Percentiles rank a stretch among this genome's conserved stretches.
Conservation (phyloP, 139 green algal genomes). For the Chlamydomonas sphaeroides region DNA sequence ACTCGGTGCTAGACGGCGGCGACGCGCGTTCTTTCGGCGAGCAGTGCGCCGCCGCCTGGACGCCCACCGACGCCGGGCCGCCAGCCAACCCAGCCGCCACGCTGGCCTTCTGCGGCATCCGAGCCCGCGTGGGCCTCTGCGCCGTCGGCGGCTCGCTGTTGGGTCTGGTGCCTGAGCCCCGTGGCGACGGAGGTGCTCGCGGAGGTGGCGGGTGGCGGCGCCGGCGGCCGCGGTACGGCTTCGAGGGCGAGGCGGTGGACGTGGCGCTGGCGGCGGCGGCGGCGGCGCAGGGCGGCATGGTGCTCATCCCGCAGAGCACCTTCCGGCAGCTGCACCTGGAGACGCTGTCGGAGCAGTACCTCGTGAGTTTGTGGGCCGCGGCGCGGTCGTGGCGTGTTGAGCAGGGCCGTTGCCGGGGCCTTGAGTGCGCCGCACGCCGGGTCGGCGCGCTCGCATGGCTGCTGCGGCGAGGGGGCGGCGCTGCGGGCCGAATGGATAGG, state of each 20-base stretch:
- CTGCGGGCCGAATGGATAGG: not conserved
- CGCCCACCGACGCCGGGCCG: not conserved
- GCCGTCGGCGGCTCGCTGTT: constrained; percentile 1
- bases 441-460: too few relatives aligned
- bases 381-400: too few relatives aligned
- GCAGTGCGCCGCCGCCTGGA: constrained; percentile 28
- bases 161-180: constrained; percentile 1
- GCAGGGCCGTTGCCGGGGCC: too few relatives aligned
- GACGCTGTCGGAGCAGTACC: constrained; percentile 26
- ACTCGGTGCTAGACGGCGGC: not conserved
- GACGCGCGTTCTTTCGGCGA: constrained; percentile 35
- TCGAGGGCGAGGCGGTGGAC: constrained; percentile 26
- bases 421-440: too few relatives aligned
- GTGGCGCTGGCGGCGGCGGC: constrained; percentile 4
- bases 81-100: not conserved
- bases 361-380: too few relatives aligned
- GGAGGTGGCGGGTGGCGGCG: too few relatives aligned
- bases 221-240: not conserved
- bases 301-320: constrained; percentile 38
- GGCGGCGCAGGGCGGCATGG: constrained; percentile 40
- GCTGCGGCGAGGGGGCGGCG: too few relatives aligned
- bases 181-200: too few relatives aligned
- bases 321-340: constrained; percentile 43
- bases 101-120: constrained; percentile 29
- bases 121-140: constrained; percentile 28